Conservation (phyloP, 1,139 yeast species). For the Yamadazyma trypodendri region DNA sequence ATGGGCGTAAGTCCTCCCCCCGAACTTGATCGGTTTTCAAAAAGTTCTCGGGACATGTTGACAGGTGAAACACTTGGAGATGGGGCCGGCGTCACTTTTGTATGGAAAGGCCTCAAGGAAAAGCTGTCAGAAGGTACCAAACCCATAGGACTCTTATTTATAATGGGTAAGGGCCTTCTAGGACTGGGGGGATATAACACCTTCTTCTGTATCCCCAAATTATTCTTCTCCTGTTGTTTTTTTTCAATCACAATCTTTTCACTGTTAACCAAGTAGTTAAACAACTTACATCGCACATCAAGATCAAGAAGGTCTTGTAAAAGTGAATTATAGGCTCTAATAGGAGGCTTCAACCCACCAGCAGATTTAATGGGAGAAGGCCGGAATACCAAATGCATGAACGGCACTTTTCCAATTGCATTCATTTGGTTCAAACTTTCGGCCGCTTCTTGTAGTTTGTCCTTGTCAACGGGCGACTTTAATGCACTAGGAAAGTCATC, state of each 20-base stretch:
- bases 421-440: slow-evolving; percentile 35
- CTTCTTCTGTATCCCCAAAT: slow-evolving; percentile 25
- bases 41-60: slow-evolving; percentile 22
- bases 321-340: slow-evolving; percentile 26
- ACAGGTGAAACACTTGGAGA: slow-evolving; percentile 42
- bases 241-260: slow-evolving; percentile 31
- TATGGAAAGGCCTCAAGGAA: slow-evolving; percentile 43
- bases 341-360: slow-evolving; percentile 44
- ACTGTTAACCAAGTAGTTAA: slow-evolving; percentile 25
- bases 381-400: slow-evolving; percentile 41
- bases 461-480: slow-evolving; percentile 14
- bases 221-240: slow-evolving; percentile 31
- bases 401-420: slow-evolving; percentile 39
- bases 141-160: slow-evolving; percentile 11
- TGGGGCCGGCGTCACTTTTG: slow-evolving; percentile 41
- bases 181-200: slow-evolving; percentile 20
- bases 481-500: slow-evolving; percentile 26
- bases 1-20: not conserved
- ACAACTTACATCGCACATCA: slow-evolving; percentile 25
- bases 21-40: slow-evolving; percentile 6
- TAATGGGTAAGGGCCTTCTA: slow-evolving; percentile 8
- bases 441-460: slow-evolving; percentile 15
- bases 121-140: slow-evolving; percentile 27
- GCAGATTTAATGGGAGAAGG: slow-evolving; percentile 40
- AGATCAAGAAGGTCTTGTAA: slow-evolving; percentile 29